Evolutionary conservation across 2,329 filamentous ascomycete genomes (phyloP), one percentile per base, ranked within the genome.

Genomic region (Thielaviopsis ethacetica): DNA sequence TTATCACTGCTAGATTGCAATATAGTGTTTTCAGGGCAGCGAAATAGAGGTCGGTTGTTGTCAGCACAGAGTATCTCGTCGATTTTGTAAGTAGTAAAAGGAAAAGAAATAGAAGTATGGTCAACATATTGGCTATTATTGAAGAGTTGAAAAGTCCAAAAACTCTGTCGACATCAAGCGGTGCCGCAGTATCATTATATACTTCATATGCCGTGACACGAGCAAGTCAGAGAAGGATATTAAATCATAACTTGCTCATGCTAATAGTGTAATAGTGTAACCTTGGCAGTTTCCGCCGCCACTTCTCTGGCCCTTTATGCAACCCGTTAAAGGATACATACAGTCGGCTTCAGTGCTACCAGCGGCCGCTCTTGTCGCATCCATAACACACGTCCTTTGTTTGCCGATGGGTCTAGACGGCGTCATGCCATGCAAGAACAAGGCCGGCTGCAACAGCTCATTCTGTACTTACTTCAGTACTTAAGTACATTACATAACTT

Each of bases 181-280:
- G 15, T 49, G 30, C 49, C 17, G 12, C 50, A 7, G n/a, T 27
- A 13, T 53, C 53, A 22, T 53, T 53, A 44, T 53, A 53, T n/a
- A n/a, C n/a, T n/a, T n/a, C n/a, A n/a, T 30, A 41, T 21, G 52
- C 19, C 17, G 34, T 17, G 19, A 9, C 34, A 44, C 27, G 49
- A 21, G 47, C 22, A 58, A 38, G 22, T 44, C 59, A 54, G 58
- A 56, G 58, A 59, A 55, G 53, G 24, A 55, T 59, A 59, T 59
- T 51, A 51, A 30, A 51, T 59, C 58, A 59, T 59, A 56, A 59
- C 53, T 59, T 59, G 44, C 53, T 59, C 58, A 59, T 47, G 13
- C 13, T 24, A 54, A 58, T 38, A n/a, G n/a, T n/a, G n/a, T n/a
- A n/a, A n/a, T n/a, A n/a, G 17, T 12, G 51, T 38, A 47, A 53